Percentiles rank a stretch among this genome's conserved stretches.
Conservation (phyloP, 768 basidiomycete genomes). For the Lyophyllum decastes region DNA sequence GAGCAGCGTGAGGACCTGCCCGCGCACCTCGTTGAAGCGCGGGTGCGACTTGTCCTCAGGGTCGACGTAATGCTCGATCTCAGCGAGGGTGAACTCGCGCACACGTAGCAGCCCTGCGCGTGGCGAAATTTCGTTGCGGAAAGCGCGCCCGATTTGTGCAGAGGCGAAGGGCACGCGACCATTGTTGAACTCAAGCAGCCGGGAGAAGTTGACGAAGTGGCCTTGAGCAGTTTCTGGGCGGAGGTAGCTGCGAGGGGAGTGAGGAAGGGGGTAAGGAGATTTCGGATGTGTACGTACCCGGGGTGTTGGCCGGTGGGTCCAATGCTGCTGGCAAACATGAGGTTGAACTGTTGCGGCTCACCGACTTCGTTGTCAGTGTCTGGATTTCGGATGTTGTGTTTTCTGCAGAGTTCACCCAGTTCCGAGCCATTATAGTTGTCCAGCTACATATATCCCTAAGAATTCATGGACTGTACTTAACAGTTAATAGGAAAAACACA, state of each 20-base stretch:
- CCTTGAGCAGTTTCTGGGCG: constrained; percentile 99
- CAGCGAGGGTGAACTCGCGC: constrained; percentile 99
- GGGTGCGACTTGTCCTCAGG: constrained; percentile 87
- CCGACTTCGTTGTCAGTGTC: constrained; percentile 91
- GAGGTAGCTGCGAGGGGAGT: constrained; percentile 61
- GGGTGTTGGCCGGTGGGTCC: constrained; percentile 97
- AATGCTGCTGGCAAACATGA: constrained; percentile 98
- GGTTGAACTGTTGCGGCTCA: constrained; percentile 94
- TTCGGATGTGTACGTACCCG: constrained; percentile 53
- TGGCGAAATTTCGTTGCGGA: constrained; percentile 98
- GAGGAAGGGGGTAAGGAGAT: neutral
- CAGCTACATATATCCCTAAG: constrained; percentile 47
- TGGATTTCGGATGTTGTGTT: constrained; percentile 82
- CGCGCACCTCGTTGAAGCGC: constrained; percentile 79
- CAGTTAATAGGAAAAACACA: constrained; percentile 35
- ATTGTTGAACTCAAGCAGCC: constrained; percentile 97
- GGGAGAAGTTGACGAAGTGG: constrained; percentile 97
- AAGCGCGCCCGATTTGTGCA: constrained; percentile 93
- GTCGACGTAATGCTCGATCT: constrained; percentile 99
- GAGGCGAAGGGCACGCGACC: constrained; percentile 95
- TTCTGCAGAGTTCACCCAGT: constrained; percentile 83
- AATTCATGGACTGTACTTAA: too few relatives aligned
- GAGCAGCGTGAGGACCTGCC: constrained; percentile 74
- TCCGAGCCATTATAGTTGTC: constrained; percentile 93
- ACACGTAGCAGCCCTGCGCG: constrained; percentile 95